Conservation (phyloP, 768 basidiomycete genomes). For the Cystobasidium tubakii region DNA sequence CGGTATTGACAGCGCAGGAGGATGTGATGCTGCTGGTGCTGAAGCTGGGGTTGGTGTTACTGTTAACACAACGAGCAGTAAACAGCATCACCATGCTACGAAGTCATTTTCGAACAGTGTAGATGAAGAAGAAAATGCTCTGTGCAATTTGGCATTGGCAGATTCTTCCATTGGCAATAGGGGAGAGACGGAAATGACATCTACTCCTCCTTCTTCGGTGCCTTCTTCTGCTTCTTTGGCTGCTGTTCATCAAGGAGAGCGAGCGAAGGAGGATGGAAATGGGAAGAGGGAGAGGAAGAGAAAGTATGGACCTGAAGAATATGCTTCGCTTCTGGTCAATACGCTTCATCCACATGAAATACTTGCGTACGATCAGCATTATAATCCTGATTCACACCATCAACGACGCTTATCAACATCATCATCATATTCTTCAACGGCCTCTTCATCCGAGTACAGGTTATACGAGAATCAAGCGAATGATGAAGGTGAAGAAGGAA, state of each 20-base stretch:
- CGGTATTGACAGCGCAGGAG: no score
- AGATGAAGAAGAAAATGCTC: slow-evolving; percentile 11
- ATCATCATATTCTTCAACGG: neutral
- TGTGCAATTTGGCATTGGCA: neutral
- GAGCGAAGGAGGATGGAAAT: neutral
- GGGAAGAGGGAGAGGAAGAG: neutral
- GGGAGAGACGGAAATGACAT: no score
- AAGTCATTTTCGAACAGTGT: slow-evolving; percentile 15
- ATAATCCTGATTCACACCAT: neutral
- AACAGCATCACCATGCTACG: neutral
- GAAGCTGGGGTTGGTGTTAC: no score
- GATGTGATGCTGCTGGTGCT: no score
- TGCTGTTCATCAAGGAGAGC: no score
- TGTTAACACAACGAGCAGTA: no score
- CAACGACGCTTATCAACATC: neutral
- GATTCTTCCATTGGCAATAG: no score
- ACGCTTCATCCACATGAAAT: slow-evolving; percentile 33
- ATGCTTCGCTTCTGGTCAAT: slow-evolving; percentile 19
- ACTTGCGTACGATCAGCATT: slow-evolving; percentile 1
- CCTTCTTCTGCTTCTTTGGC: no score
- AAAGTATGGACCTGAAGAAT: slow-evolving; percentile 18
- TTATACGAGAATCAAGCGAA: neutral
- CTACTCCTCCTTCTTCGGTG: no score
- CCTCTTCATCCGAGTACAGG: no score
- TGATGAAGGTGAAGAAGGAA: neutral